These are phyloP conservation scores for Fallopia convolvulus DNA, from an alignment of 148 eudicot species.

Conservation along the genomic window DNA sequence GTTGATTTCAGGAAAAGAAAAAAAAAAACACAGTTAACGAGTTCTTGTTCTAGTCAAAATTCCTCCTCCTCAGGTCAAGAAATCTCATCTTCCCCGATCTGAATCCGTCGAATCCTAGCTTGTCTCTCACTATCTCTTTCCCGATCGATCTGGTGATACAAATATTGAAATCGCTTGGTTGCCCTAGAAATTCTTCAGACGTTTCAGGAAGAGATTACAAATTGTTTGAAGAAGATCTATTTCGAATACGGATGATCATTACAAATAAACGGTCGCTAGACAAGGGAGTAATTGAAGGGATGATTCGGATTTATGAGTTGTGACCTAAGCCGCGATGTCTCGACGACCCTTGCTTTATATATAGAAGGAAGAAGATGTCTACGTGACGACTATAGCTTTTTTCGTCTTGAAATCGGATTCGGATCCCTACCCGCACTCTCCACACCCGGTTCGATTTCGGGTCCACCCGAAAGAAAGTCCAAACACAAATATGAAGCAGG, in stretches of 20 bases:
- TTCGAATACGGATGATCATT: not conserved
- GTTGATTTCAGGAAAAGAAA: not conserved
- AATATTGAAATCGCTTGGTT: not conserved
- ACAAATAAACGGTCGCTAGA: not conserved
- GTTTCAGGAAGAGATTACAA: not conserved
- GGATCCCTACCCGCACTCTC: constrained; percentile 2
- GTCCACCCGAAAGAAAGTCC: not conserved
- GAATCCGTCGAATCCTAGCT: not conserved
- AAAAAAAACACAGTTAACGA: not conserved
- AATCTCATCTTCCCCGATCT: not conserved
- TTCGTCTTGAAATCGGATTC: not conserved
- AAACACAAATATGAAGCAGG: too few relatives aligned
- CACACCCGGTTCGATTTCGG: not conserved
- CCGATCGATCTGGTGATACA: not conserved
- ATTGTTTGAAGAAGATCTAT: not conserved
- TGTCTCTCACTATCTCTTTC: not conserved
- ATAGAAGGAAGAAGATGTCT: not conserved
- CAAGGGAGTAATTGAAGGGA: not conserved
- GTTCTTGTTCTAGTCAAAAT: not conserved
- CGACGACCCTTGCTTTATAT: not conserved
- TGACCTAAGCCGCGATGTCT: not conserved
- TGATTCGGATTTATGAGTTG: not conserved
- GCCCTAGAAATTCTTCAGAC: not conserved
- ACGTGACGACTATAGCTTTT: not conserved
- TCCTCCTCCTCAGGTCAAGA: not conserved